A percentile compares a stretch with the other conserved stretches of the same genome.
Evolutionary conservation across 441 rosid genomes (phyloP).

Genomic region (Metrosideros polymorpha): DNA sequence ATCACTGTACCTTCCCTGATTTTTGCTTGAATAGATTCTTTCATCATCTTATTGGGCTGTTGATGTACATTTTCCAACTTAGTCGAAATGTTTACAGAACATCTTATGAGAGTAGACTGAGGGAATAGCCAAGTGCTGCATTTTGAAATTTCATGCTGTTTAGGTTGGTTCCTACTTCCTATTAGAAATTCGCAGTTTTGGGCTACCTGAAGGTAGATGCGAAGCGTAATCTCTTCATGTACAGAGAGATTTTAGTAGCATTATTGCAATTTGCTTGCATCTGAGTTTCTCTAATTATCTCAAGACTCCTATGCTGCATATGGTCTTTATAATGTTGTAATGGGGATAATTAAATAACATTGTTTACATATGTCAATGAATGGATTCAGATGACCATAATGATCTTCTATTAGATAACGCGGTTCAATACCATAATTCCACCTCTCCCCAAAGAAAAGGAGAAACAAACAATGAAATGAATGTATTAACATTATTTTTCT

Average conservation of each 20-base stretch:
- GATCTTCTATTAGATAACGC: not conserved
- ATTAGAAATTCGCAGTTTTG: not conserved
- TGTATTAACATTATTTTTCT: not conserved
- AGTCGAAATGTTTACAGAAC: not conserved
- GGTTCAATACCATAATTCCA: not conserved
- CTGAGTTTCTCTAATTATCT: not conserved
- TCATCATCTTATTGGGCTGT: not conserved
- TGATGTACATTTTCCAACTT: not conserved
- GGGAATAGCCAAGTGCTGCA: not conserved
- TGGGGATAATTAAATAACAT: not conserved
- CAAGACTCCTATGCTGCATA: not conserved
- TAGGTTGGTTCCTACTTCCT: not conserved
- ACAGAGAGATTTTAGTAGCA: not conserved
- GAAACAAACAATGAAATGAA: not conserved
- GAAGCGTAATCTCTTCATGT: not conserved
- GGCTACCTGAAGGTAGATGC: not conserved
- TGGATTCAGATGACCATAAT: not conserved
- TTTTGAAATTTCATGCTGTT: not conserved
- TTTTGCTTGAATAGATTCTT: not conserved
- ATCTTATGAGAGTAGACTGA: not conserved
- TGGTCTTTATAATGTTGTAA: not conserved
- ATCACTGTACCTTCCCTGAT: not conserved
- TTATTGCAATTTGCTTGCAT: not conserved
- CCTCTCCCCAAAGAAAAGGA: not conserved
- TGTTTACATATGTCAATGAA: not conserved